These are phyloP conservation scores for Strobilomyces confusus DNA, from an alignment of 768 basidiomycete species.

Conservation along the genomic window DNA sequence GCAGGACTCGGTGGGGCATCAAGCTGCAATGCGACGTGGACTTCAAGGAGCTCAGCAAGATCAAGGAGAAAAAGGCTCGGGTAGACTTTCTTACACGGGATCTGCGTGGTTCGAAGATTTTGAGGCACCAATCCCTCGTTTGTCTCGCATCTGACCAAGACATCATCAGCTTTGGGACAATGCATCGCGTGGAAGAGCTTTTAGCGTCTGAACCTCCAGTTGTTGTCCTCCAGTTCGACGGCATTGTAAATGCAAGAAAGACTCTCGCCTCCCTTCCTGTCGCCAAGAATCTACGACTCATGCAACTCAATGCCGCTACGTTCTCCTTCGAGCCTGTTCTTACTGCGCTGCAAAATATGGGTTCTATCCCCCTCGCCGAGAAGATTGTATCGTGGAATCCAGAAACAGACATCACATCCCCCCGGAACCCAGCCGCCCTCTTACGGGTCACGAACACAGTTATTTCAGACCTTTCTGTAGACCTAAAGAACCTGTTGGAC, in stretches of 20 bases:
- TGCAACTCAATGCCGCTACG: constrained; percentile 55
- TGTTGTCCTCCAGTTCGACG: constrained; percentile 53
- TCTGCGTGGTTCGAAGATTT: constrained; percentile 28
- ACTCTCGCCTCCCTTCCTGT: constrained; percentile 37
- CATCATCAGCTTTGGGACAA: constrained; percentile 49
- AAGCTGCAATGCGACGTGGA: constrained; percentile 34
- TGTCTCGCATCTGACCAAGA: constrained; percentile 47
- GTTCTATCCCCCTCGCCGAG: constrained; percentile 39
- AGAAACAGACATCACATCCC: constrained; percentile 1
- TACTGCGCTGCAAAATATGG: constrained; percentile 39
- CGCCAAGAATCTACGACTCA: constrained; percentile 35
- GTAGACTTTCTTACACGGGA: constrained; percentile 34
- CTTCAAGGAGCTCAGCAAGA: constrained; percentile 32
- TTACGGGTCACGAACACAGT: constrained; percentile 26
- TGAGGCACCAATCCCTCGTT: constrained; percentile 52
- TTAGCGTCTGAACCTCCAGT: constrained; percentile 45
- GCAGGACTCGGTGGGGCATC: constrained; percentile 39
- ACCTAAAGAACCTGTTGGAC: constrained; percentile 37
- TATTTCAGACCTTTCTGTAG: constrained; percentile 27
- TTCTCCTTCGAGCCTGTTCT: constrained; percentile 64
- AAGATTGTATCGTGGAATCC: constrained; percentile 55
- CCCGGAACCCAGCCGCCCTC: neutral
- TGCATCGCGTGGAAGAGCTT: constrained; percentile 52
- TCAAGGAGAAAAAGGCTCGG: constrained; percentile 28
- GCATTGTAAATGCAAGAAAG: constrained; percentile 33